Base-by-base conservation (phyloP, 2,329 filamentous ascomycete genomes). In the Trichoderma citrinoviride region DNA sequence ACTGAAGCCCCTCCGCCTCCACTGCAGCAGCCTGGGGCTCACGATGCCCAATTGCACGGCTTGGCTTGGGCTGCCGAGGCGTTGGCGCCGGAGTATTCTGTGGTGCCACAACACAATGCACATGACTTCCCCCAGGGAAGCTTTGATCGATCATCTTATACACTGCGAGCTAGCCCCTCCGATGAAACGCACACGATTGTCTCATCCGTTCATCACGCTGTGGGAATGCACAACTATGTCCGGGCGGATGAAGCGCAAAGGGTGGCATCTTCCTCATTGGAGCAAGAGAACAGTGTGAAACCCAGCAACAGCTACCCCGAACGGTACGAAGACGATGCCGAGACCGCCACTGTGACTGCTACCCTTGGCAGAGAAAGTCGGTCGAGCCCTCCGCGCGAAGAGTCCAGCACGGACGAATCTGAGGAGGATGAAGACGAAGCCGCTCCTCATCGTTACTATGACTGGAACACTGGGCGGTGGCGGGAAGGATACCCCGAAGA, bases 281-380 rank as follows among this genome's bases (percentile, higher is more conserved):
- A 12, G 12, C 40, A 54, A 46, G 33, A 23, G 2, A 27, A 27
- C 21, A 25, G 21, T 3, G 6, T 19, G 5, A 54, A 62, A 19
- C 58, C 49, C 12, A 46, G 21, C 1, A n/a, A 46, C 10, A 50
- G 15, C 21, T 62, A 54, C 19, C 40, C 40, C 41, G 61, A 44
- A 19, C 61, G 21, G 5, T 55, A 55, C 21, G 61, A 56, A 23
- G 61, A 64, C n/a, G 52, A 64, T 43, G 43, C 61, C n/a, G 61
- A 64, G 52, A 64, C 49, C 14, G 58, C 58, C 17, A 62, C 58
- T 5, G 58, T 62, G 27, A 62, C 58, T 23, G 58, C 58, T 27
- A 62, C 58, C 23, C 23, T 54, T 8, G 58, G 58, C 19, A 62
- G 58, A 46, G 58, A 62, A 46, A 49, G 58, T 21, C 29, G 58